Evolutionary conservation across 2,329 filamentous ascomycete genomes (phyloP).

Genomic region (Aspergillus calidoustus): DNA sequence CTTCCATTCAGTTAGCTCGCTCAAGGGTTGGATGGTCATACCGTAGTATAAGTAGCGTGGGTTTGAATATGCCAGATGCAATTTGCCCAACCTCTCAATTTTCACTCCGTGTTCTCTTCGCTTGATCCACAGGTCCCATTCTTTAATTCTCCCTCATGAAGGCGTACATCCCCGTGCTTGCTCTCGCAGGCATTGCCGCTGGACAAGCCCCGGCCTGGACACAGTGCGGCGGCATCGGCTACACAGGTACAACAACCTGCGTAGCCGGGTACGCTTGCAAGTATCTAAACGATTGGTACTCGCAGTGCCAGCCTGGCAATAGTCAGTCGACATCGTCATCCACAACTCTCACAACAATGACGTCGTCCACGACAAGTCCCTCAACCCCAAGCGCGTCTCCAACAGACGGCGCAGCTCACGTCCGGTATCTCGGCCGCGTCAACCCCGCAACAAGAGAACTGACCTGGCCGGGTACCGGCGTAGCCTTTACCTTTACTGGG

Average conservation of each 20-base stretch:
- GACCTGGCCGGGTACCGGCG: conserved; percentile 6
- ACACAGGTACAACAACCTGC: conserved; percentile 6
- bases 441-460: conserved; percentile 6
- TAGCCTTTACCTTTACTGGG: conserved; percentile 9
- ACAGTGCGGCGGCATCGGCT: conserved; percentile 11
- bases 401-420: neutral
- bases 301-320: neutral
- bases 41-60: neutral
- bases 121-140: neutral
- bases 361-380: neutral
- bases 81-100: neutral
- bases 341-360: neutral
- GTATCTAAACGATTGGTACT: neutral
- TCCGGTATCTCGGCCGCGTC: conserved; percentile 8
- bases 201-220: conserved; percentile 3
- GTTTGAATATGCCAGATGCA: neutral
- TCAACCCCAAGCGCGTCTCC: neutral
- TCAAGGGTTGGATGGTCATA: neutral
- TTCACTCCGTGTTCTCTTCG: neutral
- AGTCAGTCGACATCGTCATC: neutral
- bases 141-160: neutral
- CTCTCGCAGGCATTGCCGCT: neutral
- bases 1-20: neutral
- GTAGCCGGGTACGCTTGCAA: neutral
- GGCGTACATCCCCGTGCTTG: neutral